Base-by-base conservation (phyloP, 805 yeast species). In the Cyberlindnera veronae region DNA sequence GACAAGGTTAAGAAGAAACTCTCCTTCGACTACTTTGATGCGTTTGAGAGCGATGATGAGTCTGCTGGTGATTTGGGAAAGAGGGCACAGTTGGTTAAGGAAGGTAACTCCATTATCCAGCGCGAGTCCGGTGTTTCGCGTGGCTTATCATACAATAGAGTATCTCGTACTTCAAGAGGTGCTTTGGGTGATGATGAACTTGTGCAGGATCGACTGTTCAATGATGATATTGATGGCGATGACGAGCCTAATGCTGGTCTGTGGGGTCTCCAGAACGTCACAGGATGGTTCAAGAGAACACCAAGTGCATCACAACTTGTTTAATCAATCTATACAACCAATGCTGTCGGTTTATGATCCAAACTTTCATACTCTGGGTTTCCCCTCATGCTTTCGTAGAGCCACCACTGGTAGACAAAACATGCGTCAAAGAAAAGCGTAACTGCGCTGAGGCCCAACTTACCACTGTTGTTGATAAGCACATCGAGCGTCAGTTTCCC, bases 1-100 rank as follows among this genome's bases (percentile, higher is more conserved):
- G 90, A 81, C 43, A 72, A 67, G 44, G 47, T 84, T 15, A 80
- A 77, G 34, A 51, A 39, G 36, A 53, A 31, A 32, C 29, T 58
- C 12, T 45, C 54, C 8, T 45, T 45, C 37, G 57, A 53, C 23
- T 57, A 56, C 26, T 46, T 71, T 32, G 57, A 60, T 38, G 61
- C 63, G 4, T 69, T 66, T 39, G 71, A 70, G 60, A 68, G 68
- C 3, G 60, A 62, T 30, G 63, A 61, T 33, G 71, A 67, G 37
- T 64, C 48, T 17, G 39, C 26, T 4, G 33, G 38, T 6, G n/a
- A n/a, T n/a, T n/a, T n/a, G n/a, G n/a, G n/a, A n/a, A 53, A 43
- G 36, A 51, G 45, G 31, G 51, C 43, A 1, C 14, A 23, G 5
- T 17, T 49, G 14, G 49, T 57, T 4, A 53, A 45, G 34, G 57